phyloP scores from a whole-genome alignment of 2,329 filamentous ascomycete species.

The Fusarium transvaalense region DNA sequence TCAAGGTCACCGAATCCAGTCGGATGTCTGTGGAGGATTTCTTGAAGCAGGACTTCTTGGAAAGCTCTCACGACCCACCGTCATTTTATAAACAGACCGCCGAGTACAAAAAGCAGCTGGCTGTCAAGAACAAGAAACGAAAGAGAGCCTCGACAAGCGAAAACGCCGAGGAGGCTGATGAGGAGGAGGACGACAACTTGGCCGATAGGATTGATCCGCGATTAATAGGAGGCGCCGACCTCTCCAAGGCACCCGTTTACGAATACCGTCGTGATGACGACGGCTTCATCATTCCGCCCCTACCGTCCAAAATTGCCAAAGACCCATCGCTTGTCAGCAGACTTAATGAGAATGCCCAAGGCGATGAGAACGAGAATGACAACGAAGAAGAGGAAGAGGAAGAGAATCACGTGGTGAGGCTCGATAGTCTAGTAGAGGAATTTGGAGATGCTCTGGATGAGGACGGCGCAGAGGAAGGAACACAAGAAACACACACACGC shows the following conservation, averaged over 20 bases:
- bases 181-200: constrained; percentile 23
- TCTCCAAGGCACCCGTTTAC: constrained; percentile 52
- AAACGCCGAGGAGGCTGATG: constrained; percentile 33
- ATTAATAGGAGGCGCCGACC: constrained; percentile 51
- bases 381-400: constrained; percentile 37
- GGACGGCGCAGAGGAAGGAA: constrained; percentile 37
- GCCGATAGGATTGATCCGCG: constrained; percentile 30
- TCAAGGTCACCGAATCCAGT: constrained; percentile 86
- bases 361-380: constrained; percentile 9
- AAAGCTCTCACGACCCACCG: constrained; percentile 83
- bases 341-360: constrained; percentile 22
- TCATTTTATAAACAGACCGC: constrained; percentile 78
- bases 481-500: constrained; percentile 41
- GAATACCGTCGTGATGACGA: constrained; percentile 70
- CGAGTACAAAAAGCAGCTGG: constrained; percentile 68
- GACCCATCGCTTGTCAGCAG: constrained; percentile 48
- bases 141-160: constrained; percentile 56
- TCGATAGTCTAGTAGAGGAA: constrained; percentile 59
- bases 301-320: constrained; percentile 57
- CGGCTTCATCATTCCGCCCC: constrained; percentile 74
- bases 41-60: constrained; percentile 76
- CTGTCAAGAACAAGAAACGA: constrained; percentile 62
- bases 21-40: constrained; percentile 91
- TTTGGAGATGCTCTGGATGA: constrained; percentile 59
- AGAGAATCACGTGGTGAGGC: constrained; percentile 46